A percentile compares a stretch with the other conserved stretches of the same genome.
Evolutionary conservation across 345 rosid genomes (phyloP).

Genomic region (Aethionema arabicum): DNA sequence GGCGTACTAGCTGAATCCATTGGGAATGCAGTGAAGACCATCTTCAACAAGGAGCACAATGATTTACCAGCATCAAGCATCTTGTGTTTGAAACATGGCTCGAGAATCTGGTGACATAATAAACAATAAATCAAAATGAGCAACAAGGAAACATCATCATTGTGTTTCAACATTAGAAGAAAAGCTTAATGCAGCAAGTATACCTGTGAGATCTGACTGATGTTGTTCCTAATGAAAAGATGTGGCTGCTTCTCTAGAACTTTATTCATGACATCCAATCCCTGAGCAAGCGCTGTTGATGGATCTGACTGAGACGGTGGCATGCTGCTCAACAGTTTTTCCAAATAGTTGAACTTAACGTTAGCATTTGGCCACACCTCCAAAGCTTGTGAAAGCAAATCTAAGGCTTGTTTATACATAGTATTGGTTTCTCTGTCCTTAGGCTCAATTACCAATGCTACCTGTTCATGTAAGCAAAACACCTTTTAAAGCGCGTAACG

Average conservation of each 20-base stretch:
- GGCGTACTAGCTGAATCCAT: conserved; percentile 67
- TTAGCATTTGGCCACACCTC: conserved; percentile 99
- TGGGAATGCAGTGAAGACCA: conserved; percentile 91
- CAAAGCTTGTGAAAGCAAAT: conserved; percentile 89
- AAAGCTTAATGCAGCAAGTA: conserved; percentile 28
- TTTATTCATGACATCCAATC: conserved; percentile 99
- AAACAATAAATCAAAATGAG: conserved; percentile 22
- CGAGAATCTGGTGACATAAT: conserved; percentile 68
- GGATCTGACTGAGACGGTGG: conserved; percentile 98
- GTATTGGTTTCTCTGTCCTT: conserved; percentile 90
- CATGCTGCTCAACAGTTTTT: conserved; percentile 77
- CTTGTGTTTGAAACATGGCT: conserved; percentile 94
- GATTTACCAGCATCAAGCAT: conserved; percentile 97
- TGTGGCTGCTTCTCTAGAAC: conserved; percentile 97
- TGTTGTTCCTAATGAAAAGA: conserved; percentile 85
- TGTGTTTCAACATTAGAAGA: conserved; percentile 14
- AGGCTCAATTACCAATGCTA: conserved; percentile 98
- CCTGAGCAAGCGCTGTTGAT: conserved; percentile 94
- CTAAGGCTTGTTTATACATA: conserved; percentile 93
- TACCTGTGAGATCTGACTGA: conserved; percentile 93
- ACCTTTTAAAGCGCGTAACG: not conserved
- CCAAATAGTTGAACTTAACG: conserved; percentile 95
- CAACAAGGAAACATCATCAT: conserved; percentile 15
- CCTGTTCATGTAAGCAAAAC: conserved; percentile 48
- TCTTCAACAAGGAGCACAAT: conserved; percentile 86